These are phyloP conservation scores for Hemileccinum impolitum DNA, from an alignment of 768 basidiomycete species.

Conservation along the genomic window DNA sequence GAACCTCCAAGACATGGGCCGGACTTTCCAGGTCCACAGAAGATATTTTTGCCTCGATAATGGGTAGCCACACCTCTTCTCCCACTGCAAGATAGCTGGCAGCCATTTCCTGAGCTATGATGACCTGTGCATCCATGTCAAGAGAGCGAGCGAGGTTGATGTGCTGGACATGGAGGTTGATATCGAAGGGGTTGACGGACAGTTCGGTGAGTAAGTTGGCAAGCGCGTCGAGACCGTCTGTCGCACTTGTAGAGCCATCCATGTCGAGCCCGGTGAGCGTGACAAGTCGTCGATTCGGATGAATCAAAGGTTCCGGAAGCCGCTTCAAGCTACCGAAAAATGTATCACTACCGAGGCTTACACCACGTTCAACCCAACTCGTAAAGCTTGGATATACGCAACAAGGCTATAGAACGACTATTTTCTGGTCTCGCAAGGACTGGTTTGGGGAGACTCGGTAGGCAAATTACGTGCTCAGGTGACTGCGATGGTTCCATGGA, in stretches of 20 bases:
- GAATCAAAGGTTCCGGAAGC: not conserved
- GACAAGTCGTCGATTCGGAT: not conserved
- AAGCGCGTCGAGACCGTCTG: conserved; percentile 59
- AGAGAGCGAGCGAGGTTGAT: conserved; percentile 56
- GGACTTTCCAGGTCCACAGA: conserved; percentile 48
- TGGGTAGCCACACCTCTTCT: conserved; percentile 72
- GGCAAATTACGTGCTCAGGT: too few species aligned
- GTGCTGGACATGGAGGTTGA: conserved; percentile 64
- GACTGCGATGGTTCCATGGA: too few species aligned
- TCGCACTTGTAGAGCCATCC: conserved; percentile 42
- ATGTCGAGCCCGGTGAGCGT: conserved; percentile 28
- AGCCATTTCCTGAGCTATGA: conserved; percentile 64
- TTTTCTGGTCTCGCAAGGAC: too few species aligned
- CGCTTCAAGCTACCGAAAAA: conserved; percentile 13
- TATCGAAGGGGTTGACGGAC: conserved; percentile 55
- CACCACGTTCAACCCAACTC: too few species aligned
- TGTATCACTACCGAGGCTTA: too few species aligned
- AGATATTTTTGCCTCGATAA: conserved; percentile 55
- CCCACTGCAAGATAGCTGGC: conserved; percentile 58
- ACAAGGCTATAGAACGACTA: too few species aligned
- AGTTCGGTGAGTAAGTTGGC: conserved; percentile 56
- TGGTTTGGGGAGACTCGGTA: too few species aligned
- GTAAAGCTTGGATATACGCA: too few species aligned
- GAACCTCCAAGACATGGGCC: conserved; percentile 50
- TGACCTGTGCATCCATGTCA: conserved; percentile 56